Base-by-base conservation (phyloP, 768 basidiomycete species). In the Crucibulum laeve region DNA sequence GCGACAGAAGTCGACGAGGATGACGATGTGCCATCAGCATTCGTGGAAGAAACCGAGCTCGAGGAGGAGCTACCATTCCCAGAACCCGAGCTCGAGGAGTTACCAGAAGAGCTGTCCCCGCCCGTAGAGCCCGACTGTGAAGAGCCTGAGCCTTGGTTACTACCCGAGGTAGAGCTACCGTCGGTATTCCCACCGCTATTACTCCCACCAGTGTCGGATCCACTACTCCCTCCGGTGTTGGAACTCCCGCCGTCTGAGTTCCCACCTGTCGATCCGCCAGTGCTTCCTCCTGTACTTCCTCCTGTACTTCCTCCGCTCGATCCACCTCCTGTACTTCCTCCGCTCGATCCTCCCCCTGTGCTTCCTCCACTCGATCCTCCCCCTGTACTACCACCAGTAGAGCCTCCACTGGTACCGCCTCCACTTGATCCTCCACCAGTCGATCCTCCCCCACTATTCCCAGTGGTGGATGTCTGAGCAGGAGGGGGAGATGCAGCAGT, bases 401-500 rank as follows among this genome's bases (percentile, higher is more conserved):
- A 14, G 15, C 44, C 46, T 32, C 47, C 49, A 33, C 22, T 33
- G 36, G 23, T 6, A 42, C 40, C 19, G 38, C 43, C 41, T 40
- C 45, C 36, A 40, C 19, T 40, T 49, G 46, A n/a, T n/a, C n/a
- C n/a, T n/a, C n/a, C n/a, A n/a, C n/a, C n/a, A n/a, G n/a, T n/a
- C n/a, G n/a, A n/a, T n/a, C n/a, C n/a, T n/a, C n/a, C n/a, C n/a
- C 35, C 35, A 4, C 10, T 14, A 14, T 10, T 10, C 13, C 13
- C 19, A n/a, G 11, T 10, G 11, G 35, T 18, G 11, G 35, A 19
- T 14, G 57, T 36, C 21, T 48, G 46, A 2, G 56, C 19, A 5
- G 59, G 48, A 7, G 55, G 40, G 1, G 50, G 28, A 3, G 50
- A 17, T 5, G 56, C 43, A 13, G 52, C 18, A 3, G 50, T 44